Base-by-base conservation (phyloP, 2,329 filamentous ascomycete species). In the Ciborinia camelliae region DNA sequence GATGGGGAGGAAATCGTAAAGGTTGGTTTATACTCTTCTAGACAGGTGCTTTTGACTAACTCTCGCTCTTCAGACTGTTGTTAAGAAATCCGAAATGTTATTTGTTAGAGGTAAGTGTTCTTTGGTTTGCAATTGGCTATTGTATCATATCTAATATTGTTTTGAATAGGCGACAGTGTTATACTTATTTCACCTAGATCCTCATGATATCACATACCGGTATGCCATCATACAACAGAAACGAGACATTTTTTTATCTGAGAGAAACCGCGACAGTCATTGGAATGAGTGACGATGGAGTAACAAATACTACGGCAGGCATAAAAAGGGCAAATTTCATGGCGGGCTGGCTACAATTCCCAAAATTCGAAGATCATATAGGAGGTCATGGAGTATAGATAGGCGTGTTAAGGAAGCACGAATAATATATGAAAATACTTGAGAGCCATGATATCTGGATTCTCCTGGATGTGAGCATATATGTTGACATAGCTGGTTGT, bases 21-120 rank as follows among this genome's bases (percentile, higher is more conserved):
- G 82, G 91, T 93, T 75, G 71, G 81, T 45, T n/a, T 53, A 20
- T 23, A 23, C 43, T 59, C 5, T 30, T 20, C 9, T 30, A n/a
- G 18, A 23, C 28, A 23, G 6, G 26, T 35, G 12, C 14, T 43
- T 43, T 26, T 23, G 20, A 26, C 59, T 62, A 43, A 62, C 20
- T 30, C 20, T 53, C 14, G 20, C 20, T 26, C 43, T 54, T 37
- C 68, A 96, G 90, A 97, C 93, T 18, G 87, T 95, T 68, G 96
- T 94, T 80, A 96, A 96, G 79, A 96, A 97, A 78, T 96, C 92
- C 51, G 95, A 98, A 77, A 99, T 99, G 95, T 81, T 99, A 26
- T 99, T 99, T 77, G 94, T 99, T 65, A 84, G 95, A 90, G 94
- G 93, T 94, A 80, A 68, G 84, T 77, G 28, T 45, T 54, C 15